Evolutionary conservation across 2,329 filamentous ascomycete genomes (phyloP).

Genomic region (Xylaria sp.): DNA sequence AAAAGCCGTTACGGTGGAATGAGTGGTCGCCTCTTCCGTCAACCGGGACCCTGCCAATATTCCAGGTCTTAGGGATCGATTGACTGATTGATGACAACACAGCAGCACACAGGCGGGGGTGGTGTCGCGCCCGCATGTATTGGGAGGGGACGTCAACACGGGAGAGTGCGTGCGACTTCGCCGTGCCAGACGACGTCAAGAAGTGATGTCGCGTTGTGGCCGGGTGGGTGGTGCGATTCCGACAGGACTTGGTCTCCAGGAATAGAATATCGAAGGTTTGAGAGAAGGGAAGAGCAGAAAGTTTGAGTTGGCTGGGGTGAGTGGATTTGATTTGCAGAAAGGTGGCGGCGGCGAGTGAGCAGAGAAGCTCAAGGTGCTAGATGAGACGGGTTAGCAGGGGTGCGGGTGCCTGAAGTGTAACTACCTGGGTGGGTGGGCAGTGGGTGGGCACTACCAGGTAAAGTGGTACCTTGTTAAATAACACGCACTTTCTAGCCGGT

Average conservation of each 20-base stretch:
- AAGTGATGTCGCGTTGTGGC: slow-evolving; percentile 16
- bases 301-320: slow-evolving; percentile 22
- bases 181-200: slow-evolving; percentile 37
- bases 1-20: slow-evolving; percentile 15
- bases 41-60: slow-evolving; percentile 39
- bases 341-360: slow-evolving; percentile 30
- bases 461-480: slow-evolving; percentile 1
- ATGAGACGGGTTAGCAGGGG: slow-evolving; percentile 28
- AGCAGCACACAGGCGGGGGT: slow-evolving; percentile 36
- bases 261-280: slow-evolving; percentile 1
- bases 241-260: slow-evolving; percentile 9
- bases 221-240: slow-evolving; percentile 30
- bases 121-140: slow-evolving; percentile 25
- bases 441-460: slow-evolving; percentile 5
- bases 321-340: slow-evolving; percentile 28
- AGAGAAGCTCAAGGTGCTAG: slow-evolving; percentile 29
- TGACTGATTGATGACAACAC: slow-evolving; percentile 37
- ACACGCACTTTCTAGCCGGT: slow-evolving; percentile 3
- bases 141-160: slow-evolving; percentile 22
- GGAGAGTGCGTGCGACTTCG: slow-evolving; percentile 29
- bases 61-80: slow-evolving; percentile 39
- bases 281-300: slow-evolving; percentile 22
- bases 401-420: slow-evolving; percentile 29
- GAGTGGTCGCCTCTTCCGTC: slow-evolving; percentile 27
- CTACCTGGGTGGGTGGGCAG: neutral